Conservation (phyloP, 2,329 filamentous ascomycete species). For the Talaromyces piceae region DNA sequence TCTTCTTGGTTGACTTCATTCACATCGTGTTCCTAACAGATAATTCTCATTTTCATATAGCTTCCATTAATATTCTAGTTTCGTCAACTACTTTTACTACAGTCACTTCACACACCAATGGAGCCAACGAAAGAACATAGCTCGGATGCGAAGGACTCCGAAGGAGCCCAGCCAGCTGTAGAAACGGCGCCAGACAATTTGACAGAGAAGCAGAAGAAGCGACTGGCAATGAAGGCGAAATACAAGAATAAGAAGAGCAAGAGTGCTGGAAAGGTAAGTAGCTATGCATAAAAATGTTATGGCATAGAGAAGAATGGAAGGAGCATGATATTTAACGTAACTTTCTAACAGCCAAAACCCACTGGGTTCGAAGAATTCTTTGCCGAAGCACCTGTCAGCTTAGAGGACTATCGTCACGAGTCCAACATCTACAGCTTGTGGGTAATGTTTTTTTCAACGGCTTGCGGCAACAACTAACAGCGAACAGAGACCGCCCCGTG, state of each 20-base stretch:
- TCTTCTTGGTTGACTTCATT: not conserved
- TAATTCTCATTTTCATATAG: not conserved
- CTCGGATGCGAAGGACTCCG: not conserved
- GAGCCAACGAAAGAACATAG: not conserved
- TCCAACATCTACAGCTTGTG: constrained; percentile 60
- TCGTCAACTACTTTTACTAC: not conserved
- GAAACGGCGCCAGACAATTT: not conserved
- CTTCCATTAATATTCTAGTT: not conserved
- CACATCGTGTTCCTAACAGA: not conserved
- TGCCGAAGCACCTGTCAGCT: constrained; percentile 70
- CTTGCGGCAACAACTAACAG: constrained; percentile 17
- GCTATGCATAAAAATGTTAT: not conserved
- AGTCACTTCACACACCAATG: not conserved
- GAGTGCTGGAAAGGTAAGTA: constrained; percentile 8
- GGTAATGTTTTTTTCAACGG: constrained; percentile 23
- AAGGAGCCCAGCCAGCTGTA: not conserved
- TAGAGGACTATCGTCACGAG: constrained; percentile 60
- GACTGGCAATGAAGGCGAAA: constrained; percentile 5
- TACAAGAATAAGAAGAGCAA: constrained; percentile 10
- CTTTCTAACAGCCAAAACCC: constrained; percentile 30
- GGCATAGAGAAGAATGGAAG: too few species aligned
- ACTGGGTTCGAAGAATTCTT: constrained; percentile 76
- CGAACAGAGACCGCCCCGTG: constrained; percentile 39
- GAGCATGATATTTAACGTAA: not conserved
- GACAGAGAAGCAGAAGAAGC: constrained; percentile 6